Base-by-base conservation (phyloP, 225 moss, liverwort and hornwort genomes). In the Bryum argenteum region DNA sequence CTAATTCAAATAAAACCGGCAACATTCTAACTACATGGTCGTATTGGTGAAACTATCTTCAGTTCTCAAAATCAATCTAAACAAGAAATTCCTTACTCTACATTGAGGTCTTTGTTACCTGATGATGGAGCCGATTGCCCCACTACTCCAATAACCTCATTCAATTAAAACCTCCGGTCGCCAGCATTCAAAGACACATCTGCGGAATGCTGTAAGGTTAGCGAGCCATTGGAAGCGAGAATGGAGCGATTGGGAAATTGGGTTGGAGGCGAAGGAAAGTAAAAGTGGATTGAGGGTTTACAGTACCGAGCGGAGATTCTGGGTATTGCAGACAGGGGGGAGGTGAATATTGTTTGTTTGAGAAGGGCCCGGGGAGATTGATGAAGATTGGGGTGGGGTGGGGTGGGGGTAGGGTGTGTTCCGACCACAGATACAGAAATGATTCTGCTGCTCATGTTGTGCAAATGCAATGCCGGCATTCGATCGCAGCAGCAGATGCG, bases 101-200 rank as follows among this genome's bases (percentile, higher is more conserved):
- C 33, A 17, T 48, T 48, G 48, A 15, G 15, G 16, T 14, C 13
- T 11, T 44, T 0, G 2, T 47, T 13, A 61, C 73, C 68, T 72
- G 52, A 39, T 37, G 73, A 40, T 26, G n/a, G 13, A 14, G 1
- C 52, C 39, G 11, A 20, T 22, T 54, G 63, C 53, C 66, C 58
- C 53, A 13, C 45, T 60, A 50, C 58, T n/a, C 26, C 74, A 9
- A 53, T 55, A 71, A 51, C 63, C 57, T 42, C 71, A 24, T 71
- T 58, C 18, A 42, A 37, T 43, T 45, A 11, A 33, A 33, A 33
- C 7, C 7, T 6, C 65, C 65, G n/a, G 55, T 39, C 33, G 5
- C 72, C 75, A 75, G 79, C 75, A 75, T 69, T 69, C 64, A 19
- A 59, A 21, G 40, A 70, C 42, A 9, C 71, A 17, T 6, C 2